Base-by-base conservation (phyloP, 192 early-diverging fungal genomes). In the Linnemannia schmuckeri region DNA sequence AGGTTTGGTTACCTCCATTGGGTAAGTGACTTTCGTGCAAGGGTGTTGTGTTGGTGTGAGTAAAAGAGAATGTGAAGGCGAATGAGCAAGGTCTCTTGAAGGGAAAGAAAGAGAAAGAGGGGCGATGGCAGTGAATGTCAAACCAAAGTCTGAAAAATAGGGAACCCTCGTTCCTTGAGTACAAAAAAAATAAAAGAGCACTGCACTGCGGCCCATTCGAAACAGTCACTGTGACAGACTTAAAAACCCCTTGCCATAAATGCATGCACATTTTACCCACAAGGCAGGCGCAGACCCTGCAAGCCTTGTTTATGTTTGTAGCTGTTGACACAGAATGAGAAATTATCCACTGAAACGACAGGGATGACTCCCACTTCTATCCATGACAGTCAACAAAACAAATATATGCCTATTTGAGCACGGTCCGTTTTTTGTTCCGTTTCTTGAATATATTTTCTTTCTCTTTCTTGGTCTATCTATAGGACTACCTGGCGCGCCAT, bases 201-300 rank as follows among this genome's bases (percentile, higher is more conserved):
- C 57, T 55, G 57, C 57, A 61, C 61, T 66, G 61, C 61, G 61
- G 61, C 61, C 61, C 61, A 4, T 66, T 4, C 30, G 61, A 57
- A 57, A 57, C 61, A 66, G 61, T 66, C 61, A 66, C 61, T 66
- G 12, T 66, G 61, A 66, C 61, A 66, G 55, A n/a, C 24, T 24
- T 24, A 6, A n/a, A n/a, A n/a, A 24, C n/a, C 55, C 55, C 5
- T 57, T 6, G 55, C 55, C 55, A 3, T 24, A 57, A 57, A 44
- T 44, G 44, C 44, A 44, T 44, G 44, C 44, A n/a, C 13, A 9
- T 12, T 44, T 44, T 46, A 20, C 17, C 18, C 18, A 52, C 49
- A 52, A 52, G 5, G 49, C 18, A 22, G 17, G 20, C 17, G 20
- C 17, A 49, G 47, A 18, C 47, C 17, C 47, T 49, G 47, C 17